A percentile compares a stretch with the other conserved stretches of the same genome.
Conservation (phyloP, 257 asterid species). For the Nicotiana undulata region DNA sequence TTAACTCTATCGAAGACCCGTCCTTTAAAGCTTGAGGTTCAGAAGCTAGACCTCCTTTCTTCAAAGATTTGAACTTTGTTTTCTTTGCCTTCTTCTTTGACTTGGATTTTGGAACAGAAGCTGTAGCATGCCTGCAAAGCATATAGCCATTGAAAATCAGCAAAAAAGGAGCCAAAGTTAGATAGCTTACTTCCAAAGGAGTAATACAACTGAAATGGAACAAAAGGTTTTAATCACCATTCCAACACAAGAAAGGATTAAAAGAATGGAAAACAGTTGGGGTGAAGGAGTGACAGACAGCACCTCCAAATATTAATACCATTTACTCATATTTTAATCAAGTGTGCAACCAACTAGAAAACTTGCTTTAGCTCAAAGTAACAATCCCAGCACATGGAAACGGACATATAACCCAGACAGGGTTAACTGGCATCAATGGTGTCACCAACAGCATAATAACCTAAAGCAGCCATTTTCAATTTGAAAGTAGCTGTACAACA, state of each 20-base stretch:
- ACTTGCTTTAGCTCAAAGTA: neutral
- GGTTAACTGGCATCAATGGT: neutral
- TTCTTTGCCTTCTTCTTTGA: conserved; percentile 80
- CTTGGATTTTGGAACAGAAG: conserved; percentile 47
- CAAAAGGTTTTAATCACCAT: neutral
- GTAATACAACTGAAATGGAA: neutral
- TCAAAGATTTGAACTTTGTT: conserved; percentile 85
- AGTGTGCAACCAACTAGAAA: neutral
- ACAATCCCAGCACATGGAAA: neutral
- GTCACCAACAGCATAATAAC: neutral
- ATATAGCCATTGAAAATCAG: conserved; percentile 15
- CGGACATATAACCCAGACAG: neutral
- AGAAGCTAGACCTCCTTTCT: conserved; percentile 73
- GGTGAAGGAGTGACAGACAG: neutral
- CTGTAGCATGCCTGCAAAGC: conserved; percentile 43
- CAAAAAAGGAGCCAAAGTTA: neutral
- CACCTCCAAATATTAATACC: neutral
- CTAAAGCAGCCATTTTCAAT: neutral
- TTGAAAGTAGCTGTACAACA: neutral
- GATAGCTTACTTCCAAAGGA: neutral
- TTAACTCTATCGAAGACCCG: conserved; percentile 50
- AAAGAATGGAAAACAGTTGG: neutral
- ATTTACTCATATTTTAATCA: neutral
- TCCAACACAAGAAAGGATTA: neutral
- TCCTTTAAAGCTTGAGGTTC: conserved; percentile 46